These are phyloP conservation scores for Nitzschia sp. DNA, from an alignment of 108 stramenopile species.

Conservation along the genomic window DNA sequence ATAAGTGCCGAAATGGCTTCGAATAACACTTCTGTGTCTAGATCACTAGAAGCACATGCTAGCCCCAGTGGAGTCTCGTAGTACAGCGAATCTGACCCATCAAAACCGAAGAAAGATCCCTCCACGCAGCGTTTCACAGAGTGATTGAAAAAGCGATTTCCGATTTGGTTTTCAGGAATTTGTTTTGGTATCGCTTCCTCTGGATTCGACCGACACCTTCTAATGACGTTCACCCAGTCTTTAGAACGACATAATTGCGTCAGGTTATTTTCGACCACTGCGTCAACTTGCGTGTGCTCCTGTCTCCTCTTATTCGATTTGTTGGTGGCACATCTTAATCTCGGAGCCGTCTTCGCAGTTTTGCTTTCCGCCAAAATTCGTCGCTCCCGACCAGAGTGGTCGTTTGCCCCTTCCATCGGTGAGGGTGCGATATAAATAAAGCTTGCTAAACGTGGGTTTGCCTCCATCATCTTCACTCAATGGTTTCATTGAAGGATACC, in stretches of 20 bases:
- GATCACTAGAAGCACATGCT: constrained; percentile 25
- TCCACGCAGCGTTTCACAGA: constrained; percentile 5
- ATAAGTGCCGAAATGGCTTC: constrained; percentile 24
- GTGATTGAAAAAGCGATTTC: constrained; percentile 2
- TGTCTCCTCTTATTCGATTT: constrained; percentile 14
- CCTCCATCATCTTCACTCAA: not conserved
- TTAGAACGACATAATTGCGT: constrained; percentile 21
- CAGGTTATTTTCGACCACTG: constrained; percentile 16
- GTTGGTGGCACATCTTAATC: not conserved
- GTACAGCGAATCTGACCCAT: not conserved
- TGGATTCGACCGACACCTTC: constrained; percentile 14
- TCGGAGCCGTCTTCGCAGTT: not conserved
- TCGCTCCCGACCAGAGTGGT: too few species aligned
- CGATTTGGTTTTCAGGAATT: not conserved
- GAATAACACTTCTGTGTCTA: constrained; percentile 1
- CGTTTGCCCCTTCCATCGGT: not conserved
- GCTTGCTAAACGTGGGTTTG: not conserved
- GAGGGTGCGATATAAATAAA: not conserved
- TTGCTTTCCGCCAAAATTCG: not conserved
- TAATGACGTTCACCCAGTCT: constrained; percentile 25
- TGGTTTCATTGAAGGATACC: too few species aligned
- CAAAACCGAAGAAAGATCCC: not conserved
- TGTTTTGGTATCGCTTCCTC: constrained; percentile 23
- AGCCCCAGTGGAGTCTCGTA: constrained; percentile 34
- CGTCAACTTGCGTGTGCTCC: not conserved